Evolutionary conservation across 129 eudicot genomes (phyloP), one percentile per base, ranked within the genome.

Genomic region (sunflower (Helianthus annuus)): DNA sequence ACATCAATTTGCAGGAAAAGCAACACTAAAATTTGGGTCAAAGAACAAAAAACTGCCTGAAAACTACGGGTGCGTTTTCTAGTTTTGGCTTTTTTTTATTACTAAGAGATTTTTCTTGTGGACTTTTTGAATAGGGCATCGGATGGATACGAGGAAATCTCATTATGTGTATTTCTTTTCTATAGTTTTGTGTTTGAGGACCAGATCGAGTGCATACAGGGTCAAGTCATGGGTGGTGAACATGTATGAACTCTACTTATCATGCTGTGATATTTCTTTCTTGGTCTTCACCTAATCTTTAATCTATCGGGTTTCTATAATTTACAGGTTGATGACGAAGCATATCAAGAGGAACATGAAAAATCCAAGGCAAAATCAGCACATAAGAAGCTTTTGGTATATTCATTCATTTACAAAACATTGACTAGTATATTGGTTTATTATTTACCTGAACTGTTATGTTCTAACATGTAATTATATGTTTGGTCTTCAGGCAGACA

Each of bases 121-220:
- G 8, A 14, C 17, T 11, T 39, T 40, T 57, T 17, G 24, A 59
- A 10, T 22, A 53, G 34, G 9, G 42, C 6, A 9, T 67, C 42
- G 22, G 45, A 13, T 48, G 66, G 45, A 9, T 39, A 45, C 10
- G 15, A 42, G 45, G 19, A 13, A 64, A 64, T 54, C 64, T 66
- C 14, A 66, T 66, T 39, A 24, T 24, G 27, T 24, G 7, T 57
- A 15, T 46, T 11, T 56, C n/a, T 68, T 44, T 34, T 71, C 39
- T 5, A 70, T 64, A 92, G 98, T 83, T 89, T 48, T 85, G 98
- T 92, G 68, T 92, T 92, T 76, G 96, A 89, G 80, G 87, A 92
- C 72, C 98, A 92, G 85, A 92, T 92, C 67, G 98, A 92, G 36
- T 92, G 89, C 72, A 85, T 92, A 55, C 86, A 85, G 78, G 87